Evolutionary conservation across 768 basidiomycete genomes (phyloP).

Genomic region (Boletales sp.): DNA sequence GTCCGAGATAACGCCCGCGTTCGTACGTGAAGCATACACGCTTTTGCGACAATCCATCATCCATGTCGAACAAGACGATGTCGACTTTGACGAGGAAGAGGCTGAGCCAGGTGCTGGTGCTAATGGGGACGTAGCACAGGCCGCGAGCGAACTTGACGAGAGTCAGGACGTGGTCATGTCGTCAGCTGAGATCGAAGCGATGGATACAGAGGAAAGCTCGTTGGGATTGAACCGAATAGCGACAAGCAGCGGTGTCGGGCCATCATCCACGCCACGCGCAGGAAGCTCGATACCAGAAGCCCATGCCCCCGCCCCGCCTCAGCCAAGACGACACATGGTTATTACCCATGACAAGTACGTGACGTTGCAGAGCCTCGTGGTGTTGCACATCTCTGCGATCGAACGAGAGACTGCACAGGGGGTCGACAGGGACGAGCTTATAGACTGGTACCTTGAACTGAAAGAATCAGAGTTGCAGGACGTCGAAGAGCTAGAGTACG

Average conservation of each 20-base stretch:
- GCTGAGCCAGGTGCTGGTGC: slow-evolving; percentile 34
- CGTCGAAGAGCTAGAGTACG: slow-evolving; percentile 84
- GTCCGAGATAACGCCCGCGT: slow-evolving; percentile 91
- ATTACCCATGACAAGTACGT: slow-evolving; percentile 97
- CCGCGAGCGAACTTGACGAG: slow-evolving; percentile 42
- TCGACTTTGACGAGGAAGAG: slow-evolving; percentile 95
- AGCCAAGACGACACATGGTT: slow-evolving; percentile 72
- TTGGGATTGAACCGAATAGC: slow-evolving; percentile 37
- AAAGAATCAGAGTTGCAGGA: slow-evolving; percentile 81
- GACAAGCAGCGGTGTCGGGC: slow-evolving; percentile 29
- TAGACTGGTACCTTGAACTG: slow-evolving; percentile 94
- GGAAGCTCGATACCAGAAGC: slow-evolving; percentile 27
- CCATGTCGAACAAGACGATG: slow-evolving; percentile 98
- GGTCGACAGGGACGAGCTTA: slow-evolving; percentile 84
- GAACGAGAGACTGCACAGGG: slow-evolving; percentile 77
- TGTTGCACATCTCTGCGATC: slow-evolving; percentile 72
- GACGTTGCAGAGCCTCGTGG: slow-evolving; percentile 82
- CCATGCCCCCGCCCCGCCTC: slow-evolving; percentile 36
- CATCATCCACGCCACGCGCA: slow-evolving; percentile 31
- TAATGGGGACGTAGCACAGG: slow-evolving; percentile 31
- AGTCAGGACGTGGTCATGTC: slow-evolving; percentile 65
- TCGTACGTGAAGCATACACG: slow-evolving; percentile 93
- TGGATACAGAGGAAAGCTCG: slow-evolving; percentile 49
- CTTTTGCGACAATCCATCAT: slow-evolving; percentile 97
- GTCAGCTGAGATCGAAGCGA: slow-evolving; percentile 53